Evolutionary conservation across 2,329 filamentous ascomycete species (phyloP), one percentile per base, ranked within the genome.

Genomic region (Tolypocladium inflatum): DNA sequence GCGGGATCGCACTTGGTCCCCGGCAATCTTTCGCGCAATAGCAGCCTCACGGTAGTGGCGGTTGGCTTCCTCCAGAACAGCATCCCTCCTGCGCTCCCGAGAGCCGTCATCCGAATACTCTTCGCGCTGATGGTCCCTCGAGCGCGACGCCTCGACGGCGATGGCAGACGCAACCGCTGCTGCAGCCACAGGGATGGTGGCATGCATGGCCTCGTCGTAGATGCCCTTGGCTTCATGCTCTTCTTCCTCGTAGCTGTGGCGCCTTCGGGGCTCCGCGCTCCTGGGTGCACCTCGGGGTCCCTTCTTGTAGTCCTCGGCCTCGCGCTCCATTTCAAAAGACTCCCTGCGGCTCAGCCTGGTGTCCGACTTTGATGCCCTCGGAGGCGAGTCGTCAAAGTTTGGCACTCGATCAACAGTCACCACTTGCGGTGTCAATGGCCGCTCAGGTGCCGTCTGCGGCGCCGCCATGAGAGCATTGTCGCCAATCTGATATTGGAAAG

Each of bases 401-500:
- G 81, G 81, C 62, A 80, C 80, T 38, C 80, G 76, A 37, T 81
- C 78, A 53, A 84, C 76, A 2, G 80, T 82, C 45, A 80, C 72
- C 51, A 85, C 71, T 59, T 73, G 74, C 8, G 79, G 81, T 4
- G 78, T 80, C 60, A 79, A 63, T 2, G 78, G 75, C 54, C 75
- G 72, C 42, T 67, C 66, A 1, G 61, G 52, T 2, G 55, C 57
- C 13, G 55, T 33, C 7, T 58, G 21, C 3, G 56, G 51, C 19
- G 57, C 35, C 15, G 19, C 48, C 30, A 4, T 13, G n/a, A 57
- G 35, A n/a, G 77, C 76, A 64, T 80, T 76, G 60, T 80, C 74
- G 48, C 75, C 63, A 60, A 85, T 79, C 68, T 81, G 82, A 65
- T 75, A 86, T 66, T 83, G 76, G 67, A 86, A 85, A 21, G 82